Conservation (phyloP, 495 filamentous ascomycete species). For the Venustampulla echinocandica region DNA sequence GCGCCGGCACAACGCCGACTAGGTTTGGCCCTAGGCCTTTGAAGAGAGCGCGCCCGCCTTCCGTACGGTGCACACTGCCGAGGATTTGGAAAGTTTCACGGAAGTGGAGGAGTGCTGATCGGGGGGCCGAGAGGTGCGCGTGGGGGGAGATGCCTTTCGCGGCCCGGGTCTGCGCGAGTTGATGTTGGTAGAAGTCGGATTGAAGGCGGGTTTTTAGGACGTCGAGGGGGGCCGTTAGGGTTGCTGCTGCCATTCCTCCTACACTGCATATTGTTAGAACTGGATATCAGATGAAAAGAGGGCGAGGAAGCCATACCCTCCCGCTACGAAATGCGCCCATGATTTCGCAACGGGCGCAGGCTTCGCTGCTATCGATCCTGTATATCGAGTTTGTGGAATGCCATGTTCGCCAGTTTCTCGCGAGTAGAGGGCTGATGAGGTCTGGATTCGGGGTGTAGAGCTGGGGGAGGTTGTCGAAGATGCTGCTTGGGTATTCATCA, state of each 20-base stretch:
- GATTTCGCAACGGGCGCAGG: constrained; percentile 55
- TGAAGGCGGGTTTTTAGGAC: constrained; percentile 86
- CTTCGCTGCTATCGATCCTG: constrained; percentile 18
- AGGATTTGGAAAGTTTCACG: constrained; percentile 77
- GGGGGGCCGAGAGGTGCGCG: constrained; percentile 34
- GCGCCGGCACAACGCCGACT: constrained; percentile 76
- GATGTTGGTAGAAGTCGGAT: constrained; percentile 81
- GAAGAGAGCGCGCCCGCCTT: constrained; percentile 80
- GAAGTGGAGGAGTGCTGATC: constrained; percentile 50
- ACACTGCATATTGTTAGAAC: constrained; percentile 39
- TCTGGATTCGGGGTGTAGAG: background rate
- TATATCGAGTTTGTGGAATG: constrained; percentile 21
- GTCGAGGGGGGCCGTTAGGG: constrained; percentile 81
- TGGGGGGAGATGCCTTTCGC: constrained; percentile 27
- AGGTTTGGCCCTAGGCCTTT: constrained; percentile 84
- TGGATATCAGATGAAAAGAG: background rate
- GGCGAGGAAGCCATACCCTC: constrained; percentile 51
- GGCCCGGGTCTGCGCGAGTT: constrained; percentile 40
- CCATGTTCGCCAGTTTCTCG: constrained; percentile 47
- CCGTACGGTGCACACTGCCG: constrained; percentile 60
- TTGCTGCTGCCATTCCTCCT: constrained; percentile 80
- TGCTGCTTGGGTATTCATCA: constrained; percentile 18
- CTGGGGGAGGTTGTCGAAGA: background rate
- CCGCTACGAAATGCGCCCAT: constrained; percentile 84
- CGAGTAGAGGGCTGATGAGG: constrained; percentile 40